These are phyloP conservation scores for Geranium brycei DNA, from an alignment of 345 rosid genomes.

Conservation along the genomic window DNA sequence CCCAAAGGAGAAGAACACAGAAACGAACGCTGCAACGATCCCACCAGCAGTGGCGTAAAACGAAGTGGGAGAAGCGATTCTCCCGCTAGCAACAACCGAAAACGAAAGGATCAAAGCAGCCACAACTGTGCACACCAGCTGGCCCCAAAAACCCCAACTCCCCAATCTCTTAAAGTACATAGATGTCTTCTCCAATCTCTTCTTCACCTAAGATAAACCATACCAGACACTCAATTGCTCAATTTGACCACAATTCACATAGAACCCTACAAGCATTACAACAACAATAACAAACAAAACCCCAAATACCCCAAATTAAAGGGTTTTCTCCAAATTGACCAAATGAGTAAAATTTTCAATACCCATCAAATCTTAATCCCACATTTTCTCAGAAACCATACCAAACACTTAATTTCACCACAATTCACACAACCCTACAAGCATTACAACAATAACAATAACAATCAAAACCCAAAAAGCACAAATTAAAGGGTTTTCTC, in stretches of 20 bases:
- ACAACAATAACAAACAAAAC: neutral
- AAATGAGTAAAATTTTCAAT: no score
- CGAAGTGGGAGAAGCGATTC: constrained; percentile 58
- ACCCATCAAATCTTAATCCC: no score
- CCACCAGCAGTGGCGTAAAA: constrained; percentile 87
- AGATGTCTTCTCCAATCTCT: constrained; percentile 81
- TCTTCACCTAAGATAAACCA: constrained; percentile 46
- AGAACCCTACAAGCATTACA: neutral
- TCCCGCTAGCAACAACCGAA: constrained; percentile 66
- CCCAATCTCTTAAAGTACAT: constrained; percentile 85
- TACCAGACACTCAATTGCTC: neutral
- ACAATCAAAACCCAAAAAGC: neutral
- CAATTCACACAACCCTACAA: neutral
- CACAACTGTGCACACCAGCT: constrained; percentile 70
- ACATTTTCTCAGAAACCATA: neutral
- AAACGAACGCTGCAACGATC: constrained; percentile 78
- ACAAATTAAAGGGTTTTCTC: no score
- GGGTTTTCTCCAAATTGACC: no score
- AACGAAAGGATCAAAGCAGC: constrained; percentile 86
- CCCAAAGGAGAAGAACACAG: constrained; percentile 93
- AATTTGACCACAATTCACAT: neutral
- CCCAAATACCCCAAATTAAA: no score
- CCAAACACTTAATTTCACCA: neutral
- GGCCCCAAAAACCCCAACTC: constrained; percentile 89
- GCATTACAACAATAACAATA: neutral